Evolutionary conservation across 257 asterid species (phyloP), one percentile per base, ranked within the genome.

Genomic region (Haberlea rhodopensis): DNA sequence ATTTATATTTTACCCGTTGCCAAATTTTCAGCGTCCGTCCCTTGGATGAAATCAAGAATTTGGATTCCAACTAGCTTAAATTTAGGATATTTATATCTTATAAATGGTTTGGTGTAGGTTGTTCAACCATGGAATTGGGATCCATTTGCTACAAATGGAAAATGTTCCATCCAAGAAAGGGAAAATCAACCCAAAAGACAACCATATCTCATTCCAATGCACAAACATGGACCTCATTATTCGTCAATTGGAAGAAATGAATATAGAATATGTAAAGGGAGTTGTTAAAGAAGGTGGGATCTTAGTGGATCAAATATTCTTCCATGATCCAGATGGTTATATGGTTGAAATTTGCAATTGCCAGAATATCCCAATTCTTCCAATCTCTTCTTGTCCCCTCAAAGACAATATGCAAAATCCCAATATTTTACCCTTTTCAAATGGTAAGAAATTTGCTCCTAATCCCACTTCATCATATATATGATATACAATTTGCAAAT

Each of bases 281-380:
- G 82, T 80, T 22, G 97, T 90, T 0, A 75, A 63, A 46, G 97
- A 90, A 81, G 91, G 96, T 15, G 96, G 96, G 1, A 82, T 87
- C 0, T 73, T 77, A 1, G 97, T 90, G 15, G 97, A 87, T 60
- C 97, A 90, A 43, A 66, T 90, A 4, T 90, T 90, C 78, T 90
- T 90, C 74, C 97, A 90, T 67, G 97, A 90, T 37, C 97, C 96
- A 0, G 96, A 88, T 78, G 96, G 94, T 2, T 78, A 88, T 68
- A 88, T 85, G 96, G 77, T 88, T 68, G 97, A 90, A 15, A 90
- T 90, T 1, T 90, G 97, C 86, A 90, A 90, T 32, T 90, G 97
- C 57, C 96, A 90, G 2, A 84, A 85, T 27, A 72, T 90, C 1
- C 96, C 97, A 0, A 71, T 87, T 31, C 84, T 90, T 29, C 97